Percentiles rank a stretch among this genome's conserved stretches.
Conservation (phyloP, 768 basidiomycete species). For the Pholiota microspora region DNA sequence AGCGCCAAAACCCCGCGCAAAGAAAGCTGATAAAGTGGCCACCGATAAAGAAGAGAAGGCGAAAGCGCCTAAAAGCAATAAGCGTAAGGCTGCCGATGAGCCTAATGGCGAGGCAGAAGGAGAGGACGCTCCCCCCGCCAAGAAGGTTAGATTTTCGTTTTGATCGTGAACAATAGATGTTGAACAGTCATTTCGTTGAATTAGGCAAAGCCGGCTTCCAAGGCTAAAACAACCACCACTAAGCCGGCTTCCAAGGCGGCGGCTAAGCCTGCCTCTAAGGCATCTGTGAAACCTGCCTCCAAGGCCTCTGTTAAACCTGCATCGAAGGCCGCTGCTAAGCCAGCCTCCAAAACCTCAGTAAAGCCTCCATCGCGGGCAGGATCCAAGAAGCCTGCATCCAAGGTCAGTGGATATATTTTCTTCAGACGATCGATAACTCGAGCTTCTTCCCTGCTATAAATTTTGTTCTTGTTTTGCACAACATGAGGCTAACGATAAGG, state of each 20-base stretch:
- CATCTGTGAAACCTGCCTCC: conserved; percentile 42
- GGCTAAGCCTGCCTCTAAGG: conserved; percentile 41
- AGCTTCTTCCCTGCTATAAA: too few species aligned
- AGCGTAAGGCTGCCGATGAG: conserved; percentile 44
- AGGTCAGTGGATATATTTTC: conserved; percentile 33
- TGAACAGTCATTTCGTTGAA: conserved; percentile 13
- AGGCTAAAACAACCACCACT: conserved; percentile 33
- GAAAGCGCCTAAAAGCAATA: conserved; percentile 38
- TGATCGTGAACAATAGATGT: conserved; percentile 4
- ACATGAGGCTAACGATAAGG: conserved; percentile 18
- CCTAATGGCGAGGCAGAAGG: conserved; percentile 32
- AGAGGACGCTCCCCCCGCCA: conserved; percentile 49
- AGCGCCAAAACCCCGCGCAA: conserved; percentile 59
- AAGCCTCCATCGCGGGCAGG: conserved; percentile 59
- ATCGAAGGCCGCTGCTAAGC: conserved; percentile 42
- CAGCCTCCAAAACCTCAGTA: conserved; percentile 40
- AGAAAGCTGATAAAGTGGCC: conserved; percentile 46
- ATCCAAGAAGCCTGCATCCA: conserved; percentile 65
- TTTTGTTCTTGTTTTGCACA: neutral
- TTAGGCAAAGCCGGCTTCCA: conserved; percentile 45
- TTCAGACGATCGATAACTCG: too few species aligned
- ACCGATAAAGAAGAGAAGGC: conserved; percentile 58
- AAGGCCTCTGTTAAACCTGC: conserved; percentile 41
- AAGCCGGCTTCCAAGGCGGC: conserved; percentile 39
- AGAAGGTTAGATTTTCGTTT: conserved; percentile 48